Base-by-base conservation (phyloP, 1,139 yeast species). In the Lodderomyces orthopsilosis region DNA sequence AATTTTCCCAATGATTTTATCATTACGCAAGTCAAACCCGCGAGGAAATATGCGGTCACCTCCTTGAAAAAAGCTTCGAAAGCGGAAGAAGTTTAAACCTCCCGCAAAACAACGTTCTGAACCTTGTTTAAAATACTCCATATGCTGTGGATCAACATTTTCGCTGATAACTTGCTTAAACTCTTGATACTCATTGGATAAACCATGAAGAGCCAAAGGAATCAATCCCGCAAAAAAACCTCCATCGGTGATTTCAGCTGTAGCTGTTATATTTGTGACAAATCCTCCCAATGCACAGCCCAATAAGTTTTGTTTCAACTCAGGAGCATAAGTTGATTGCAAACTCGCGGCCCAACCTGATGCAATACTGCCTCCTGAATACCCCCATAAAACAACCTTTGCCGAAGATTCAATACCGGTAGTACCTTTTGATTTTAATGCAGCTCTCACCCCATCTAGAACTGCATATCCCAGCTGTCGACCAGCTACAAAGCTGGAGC, bases 271-370 rank as follows among this genome's bases (percentile, higher is more conserved):
- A 46, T 55, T 63, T 4, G 66, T 52, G 6, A 62, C 61, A 46
- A 60, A 55, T 1, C 73, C 73, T 1, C 74, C 74, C 12, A 63
- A 40, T 0, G 66, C 63, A n/a, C 58, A 62, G 4, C 70, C 72
- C 34, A 58, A 48, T 7, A 68, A 41, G 38, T 57, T 53, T 0
- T 45, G 19, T 6, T 35, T 37, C 35, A 68, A 56, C 5, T 68
- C 70, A 2, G 68, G 66, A 0, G 74, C 73, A 46, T 68, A 68
- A 0, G 45, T 41, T 3, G 69, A 68, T 42, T 62, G 68, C 26
- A 63, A 46, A 2, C 57, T 46, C 0, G 62, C 54, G 2, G 66
- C 66, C 68, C 68, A 63, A 1, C 59, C 57, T 5, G 63, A 41
- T 2, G 66, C 62, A 13, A 62, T 44, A 1, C 61, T 45, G 0